phyloP scores from a whole-genome alignment of 2,329 filamentous ascomycete genomes.

The Talaromyces piceae region DNA sequence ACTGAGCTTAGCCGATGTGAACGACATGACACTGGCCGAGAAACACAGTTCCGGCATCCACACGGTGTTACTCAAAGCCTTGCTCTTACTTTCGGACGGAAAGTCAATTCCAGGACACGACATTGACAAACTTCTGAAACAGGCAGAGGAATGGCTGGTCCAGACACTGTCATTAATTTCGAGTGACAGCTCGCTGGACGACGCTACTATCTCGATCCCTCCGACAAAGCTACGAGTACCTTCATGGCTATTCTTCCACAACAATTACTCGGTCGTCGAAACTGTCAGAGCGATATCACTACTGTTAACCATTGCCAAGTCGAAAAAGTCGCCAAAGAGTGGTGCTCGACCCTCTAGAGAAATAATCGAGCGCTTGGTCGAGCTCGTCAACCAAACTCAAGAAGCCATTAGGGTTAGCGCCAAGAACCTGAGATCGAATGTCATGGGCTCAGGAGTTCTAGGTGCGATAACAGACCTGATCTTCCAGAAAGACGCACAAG shows the following conservation, averaged over 20 bases:
- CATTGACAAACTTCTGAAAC: slow-evolving; percentile 20
- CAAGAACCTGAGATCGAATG: slow-evolving; percentile 28
- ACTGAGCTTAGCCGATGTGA: slow-evolving; percentile 18
- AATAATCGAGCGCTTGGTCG: slow-evolving; percentile 22
- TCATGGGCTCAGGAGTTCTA: slow-evolving; percentile 36
- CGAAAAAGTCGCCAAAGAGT: slow-evolving; percentile 26
- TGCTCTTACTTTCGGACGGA: slow-evolving; percentile 26
- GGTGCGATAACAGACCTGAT: slow-evolving; percentile 34
- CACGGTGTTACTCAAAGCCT: slow-evolving; percentile 25
- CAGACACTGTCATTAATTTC: slow-evolving; percentile 19
- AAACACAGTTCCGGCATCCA: slow-evolving; percentile 29
- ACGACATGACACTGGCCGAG: slow-evolving; percentile 32
- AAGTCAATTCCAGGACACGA: slow-evolving; percentile 24
- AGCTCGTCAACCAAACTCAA: slow-evolving; percentile 20
- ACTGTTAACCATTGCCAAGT: slow-evolving; percentile 19
- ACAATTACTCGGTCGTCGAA: slow-evolving; percentile 32
- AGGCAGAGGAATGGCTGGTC: slow-evolving; percentile 26
- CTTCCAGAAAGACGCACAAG: slow-evolving; percentile 14
- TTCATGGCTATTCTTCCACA: slow-evolving; percentile 37
- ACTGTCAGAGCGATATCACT: slow-evolving; percentile 33
- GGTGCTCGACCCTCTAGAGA: slow-evolving; percentile 26
- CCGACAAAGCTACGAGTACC: slow-evolving; percentile 23
- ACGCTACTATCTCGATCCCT: slow-evolving; percentile 20
- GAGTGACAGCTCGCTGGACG: slow-evolving; percentile 17
- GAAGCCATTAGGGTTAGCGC: slow-evolving; percentile 30